Evolutionary conservation across 2,329 filamentous ascomycete species (phyloP), one percentile per base, ranked within the genome.

Genomic region (Penicillium sp.): DNA sequence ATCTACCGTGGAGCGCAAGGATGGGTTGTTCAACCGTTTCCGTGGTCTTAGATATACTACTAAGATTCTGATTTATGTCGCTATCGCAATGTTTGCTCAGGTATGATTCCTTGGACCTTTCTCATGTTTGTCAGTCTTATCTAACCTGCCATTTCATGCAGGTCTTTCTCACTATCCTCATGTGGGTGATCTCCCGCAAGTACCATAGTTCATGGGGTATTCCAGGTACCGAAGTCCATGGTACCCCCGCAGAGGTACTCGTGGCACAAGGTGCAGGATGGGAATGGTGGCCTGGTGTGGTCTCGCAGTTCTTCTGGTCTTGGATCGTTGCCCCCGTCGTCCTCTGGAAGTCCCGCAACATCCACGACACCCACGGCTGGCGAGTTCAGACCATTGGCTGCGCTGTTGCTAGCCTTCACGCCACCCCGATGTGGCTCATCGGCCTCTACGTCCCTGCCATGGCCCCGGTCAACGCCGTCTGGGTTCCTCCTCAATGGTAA

Each of bases 351-450:
- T 81, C 85, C 36, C 79, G 85, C 8, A 74, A 78, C 22, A 83
- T 89, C 61, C 78, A 78, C 30, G 86, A 89, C 65, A 85, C 84
- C 7, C 84, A 88, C 63, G 82, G 85, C 53, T 89, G 86, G 86
- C 78, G 85, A 11, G 66, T 81, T 6, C 86, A 88, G 67, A 88
- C 85, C 31, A 82, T 84, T 38, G 67, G 78, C 37, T 77, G 77
- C 51, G 73, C 79, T 48, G 53, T 82, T 51, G 73, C 76, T 40
- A 75, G 73, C 53, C 78, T 89, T 19, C 85, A 82, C 53, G 85
- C 85, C 22, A 83, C 85, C 9, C 87, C 87, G 0, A 80, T 89
- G 74, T 89, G 86, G 86, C 78, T 89, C 36, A 72, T 74, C 38
- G 76, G 73, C 35, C 71, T 86, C 25, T 86, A 83, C 52, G 73